A percentile compares a stretch with the other conserved stretches of the same genome.
These are phyloP conservation scores for Asterochloris sp. DNA, from an alignment of 139 green algal genomes.

Conservation along the genomic window DNA sequence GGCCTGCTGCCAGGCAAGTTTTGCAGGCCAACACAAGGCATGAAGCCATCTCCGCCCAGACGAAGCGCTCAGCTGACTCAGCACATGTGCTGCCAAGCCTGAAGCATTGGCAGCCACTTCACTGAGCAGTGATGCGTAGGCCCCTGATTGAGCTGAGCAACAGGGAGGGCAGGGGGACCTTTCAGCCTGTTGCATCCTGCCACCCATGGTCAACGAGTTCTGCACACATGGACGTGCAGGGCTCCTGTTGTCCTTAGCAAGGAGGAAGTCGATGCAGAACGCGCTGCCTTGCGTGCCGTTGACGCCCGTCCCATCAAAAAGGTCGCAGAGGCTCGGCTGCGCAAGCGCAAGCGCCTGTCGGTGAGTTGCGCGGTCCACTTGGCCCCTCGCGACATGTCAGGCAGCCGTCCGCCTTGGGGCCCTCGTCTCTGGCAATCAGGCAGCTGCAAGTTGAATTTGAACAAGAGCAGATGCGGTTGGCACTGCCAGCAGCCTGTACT, in stretches of 20 bases:
- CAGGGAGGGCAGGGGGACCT: too few species aligned
- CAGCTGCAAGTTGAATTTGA: background rate
- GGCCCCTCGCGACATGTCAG: background rate
- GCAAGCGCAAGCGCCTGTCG: slow-evolving; percentile 75
- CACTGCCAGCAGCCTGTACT: too few species aligned
- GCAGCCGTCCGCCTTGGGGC: background rate
- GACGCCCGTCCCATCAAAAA: slow-evolving; percentile 95
- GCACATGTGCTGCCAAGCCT: too few species aligned
- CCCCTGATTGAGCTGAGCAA: too few species aligned
- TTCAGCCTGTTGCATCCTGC: too few species aligned
- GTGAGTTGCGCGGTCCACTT: background rate
- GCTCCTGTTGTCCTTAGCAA: slow-evolving; percentile 59
- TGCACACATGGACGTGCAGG: slow-evolving; percentile 23
- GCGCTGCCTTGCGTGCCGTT: slow-evolving; percentile 70
- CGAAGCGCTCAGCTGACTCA: too few species aligned
- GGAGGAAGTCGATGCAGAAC: slow-evolving; percentile 82
- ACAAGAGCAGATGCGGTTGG: background rate
- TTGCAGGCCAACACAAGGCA: too few species aligned
- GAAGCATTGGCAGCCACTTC: too few species aligned
- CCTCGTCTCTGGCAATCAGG: background rate
- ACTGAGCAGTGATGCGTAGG: too few species aligned
- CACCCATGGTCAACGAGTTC: background rate
- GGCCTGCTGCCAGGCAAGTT: too few species aligned
- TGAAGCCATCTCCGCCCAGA: too few species aligned
- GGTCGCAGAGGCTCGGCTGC: slow-evolving; percentile 89